Base-by-base conservation (phyloP, 495 filamentous ascomycete species). In the Hypoxylon lenormandii region DNA sequence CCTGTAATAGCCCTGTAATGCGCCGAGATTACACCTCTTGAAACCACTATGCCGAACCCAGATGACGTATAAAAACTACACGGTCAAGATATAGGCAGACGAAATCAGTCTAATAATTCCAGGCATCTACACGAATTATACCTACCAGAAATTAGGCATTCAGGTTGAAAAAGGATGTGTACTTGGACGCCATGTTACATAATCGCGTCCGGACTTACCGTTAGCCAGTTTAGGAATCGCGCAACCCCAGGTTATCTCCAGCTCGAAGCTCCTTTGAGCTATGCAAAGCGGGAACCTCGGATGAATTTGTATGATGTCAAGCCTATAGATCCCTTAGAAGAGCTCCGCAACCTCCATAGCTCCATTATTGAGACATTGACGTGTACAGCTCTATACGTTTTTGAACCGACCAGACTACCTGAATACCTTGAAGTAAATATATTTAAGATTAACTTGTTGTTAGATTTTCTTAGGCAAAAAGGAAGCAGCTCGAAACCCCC, bases 301-400 rank as follows among this genome's bases (percentile, higher is more conserved):
- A 62, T 57, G 53, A 49, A 42, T 45, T 42, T 50, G 28, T 49
- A 70, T 64, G 60, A 70, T 70, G 66, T 64, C 66, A 64, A 56
- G 53, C 26, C 46, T 61, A 68, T 56, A 43, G 47, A 33, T 7
- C 49, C 36, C 23, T 51, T 61, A 18, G 26, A 46, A 62, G 15
- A 57, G 18, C 66, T 60, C 48, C 18, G 43, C 59, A 54, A 51
- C 38, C 49, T n/a, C n/a, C n/a, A n/a, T 30, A 49, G 36, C 18
- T 42, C 23, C 40, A 48, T 52, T 21, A 2, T 45, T 37, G 59
- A 52, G 28, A 47, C 19, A 56, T 42, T 52, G 19, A 57, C 49
- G 33, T 55, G 30, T 58, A 47, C 40, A 11, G 4, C 5, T 51
- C 36, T 30, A 5, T 30, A 21, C n/a, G 15, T 40, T 50, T 50